Base-by-base conservation (phyloP, 176 grass and related monocot genomes). In the Eragrostis nindensis region DNA sequence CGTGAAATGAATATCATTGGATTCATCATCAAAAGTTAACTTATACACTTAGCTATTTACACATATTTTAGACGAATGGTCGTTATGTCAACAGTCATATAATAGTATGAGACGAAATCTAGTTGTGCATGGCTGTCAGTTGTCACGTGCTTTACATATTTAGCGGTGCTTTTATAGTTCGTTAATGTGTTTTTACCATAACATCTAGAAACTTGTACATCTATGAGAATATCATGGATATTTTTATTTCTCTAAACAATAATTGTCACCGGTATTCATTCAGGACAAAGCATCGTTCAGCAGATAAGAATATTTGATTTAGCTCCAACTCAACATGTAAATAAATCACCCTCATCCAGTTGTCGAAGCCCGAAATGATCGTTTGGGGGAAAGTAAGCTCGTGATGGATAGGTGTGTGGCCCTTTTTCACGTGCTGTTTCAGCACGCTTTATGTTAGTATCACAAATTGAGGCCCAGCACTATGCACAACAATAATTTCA, bases 361-460 rank as follows among this genome's bases (percentile, higher is more conserved):
- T 10, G 39, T 30, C 25, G 11, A 17, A 82, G 11, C 22, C 25
- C 16, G 7, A 0, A 27, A 62, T n/a, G n/a, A n/a, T n/a, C n/a
- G 32, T 64, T 29, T 56, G 54, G 21, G 5, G 39, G 11, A 81
- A 85, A 71, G 77, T 45, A 71, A 65, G 14, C 21, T 79, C 36
- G 11, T 75, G 76, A 80, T 75, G 12, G 19, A 14, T 32, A 64
- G 75, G 82, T 81, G 54, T 38, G 64, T 81, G 82, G 45, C 62
- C 45, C 77, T 89, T 54, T 71, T 71, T 27, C 25, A 81, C 55
- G 24, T 85, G 45, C 52, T 74, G 27, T 43, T 73, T 52, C 74
- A 53, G 32, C 70, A 85, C 70, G n/a, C 71, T 71, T 85, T 71
- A 53, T 89, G 70, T 63, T 64, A 30, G 41, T 6, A 79, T 63